Percentiles rank a stretch among this genome's conserved stretches.
Conservation (phyloP, 208 protist species). For the Balamuthia mandrillaris region DNA sequence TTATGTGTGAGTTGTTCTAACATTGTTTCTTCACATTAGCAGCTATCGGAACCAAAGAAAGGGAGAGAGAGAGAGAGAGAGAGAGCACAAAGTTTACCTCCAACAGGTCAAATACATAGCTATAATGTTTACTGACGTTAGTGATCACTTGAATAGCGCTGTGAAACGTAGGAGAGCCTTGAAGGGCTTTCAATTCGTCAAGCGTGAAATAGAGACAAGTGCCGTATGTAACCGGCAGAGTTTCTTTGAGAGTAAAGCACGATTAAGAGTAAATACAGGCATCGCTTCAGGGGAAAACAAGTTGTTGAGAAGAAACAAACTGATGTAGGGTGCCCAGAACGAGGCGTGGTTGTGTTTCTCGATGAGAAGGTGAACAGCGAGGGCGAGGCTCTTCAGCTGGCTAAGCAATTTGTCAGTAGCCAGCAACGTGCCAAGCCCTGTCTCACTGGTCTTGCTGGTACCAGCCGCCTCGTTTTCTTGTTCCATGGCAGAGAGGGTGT, state of each 20-base stretch:
- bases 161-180: background rate
- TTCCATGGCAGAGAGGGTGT: too few species aligned
- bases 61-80: background rate
- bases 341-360: conserved; percentile 37
- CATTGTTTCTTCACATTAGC: background rate
- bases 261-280: too few species aligned
- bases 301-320: background rate
- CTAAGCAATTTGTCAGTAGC: conserved; percentile 2
- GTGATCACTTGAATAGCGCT: conserved; percentile 13
- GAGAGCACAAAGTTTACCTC: too few species aligned
- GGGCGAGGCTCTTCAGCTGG: conserved; percentile 2
- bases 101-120: background rate
- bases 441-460: too few species aligned
- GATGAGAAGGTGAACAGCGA: conserved; percentile 21
- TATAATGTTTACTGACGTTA: background rate
- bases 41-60: background rate
- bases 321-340: conserved; percentile 36
- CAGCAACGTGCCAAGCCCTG: background rate
- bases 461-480: too few species aligned
- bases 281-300: background rate
- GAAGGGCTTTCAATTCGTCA: background rate
- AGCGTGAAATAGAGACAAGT: conserved; percentile 37
- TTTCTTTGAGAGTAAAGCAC: background rate
- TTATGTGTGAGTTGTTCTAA: background rate
- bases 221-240: conserved; percentile 26